Percentiles rank a stretch among this genome's conserved stretches.
Conservation (phyloP, 164 flowering plant species). For the Nymphaea colorata region DNA sequence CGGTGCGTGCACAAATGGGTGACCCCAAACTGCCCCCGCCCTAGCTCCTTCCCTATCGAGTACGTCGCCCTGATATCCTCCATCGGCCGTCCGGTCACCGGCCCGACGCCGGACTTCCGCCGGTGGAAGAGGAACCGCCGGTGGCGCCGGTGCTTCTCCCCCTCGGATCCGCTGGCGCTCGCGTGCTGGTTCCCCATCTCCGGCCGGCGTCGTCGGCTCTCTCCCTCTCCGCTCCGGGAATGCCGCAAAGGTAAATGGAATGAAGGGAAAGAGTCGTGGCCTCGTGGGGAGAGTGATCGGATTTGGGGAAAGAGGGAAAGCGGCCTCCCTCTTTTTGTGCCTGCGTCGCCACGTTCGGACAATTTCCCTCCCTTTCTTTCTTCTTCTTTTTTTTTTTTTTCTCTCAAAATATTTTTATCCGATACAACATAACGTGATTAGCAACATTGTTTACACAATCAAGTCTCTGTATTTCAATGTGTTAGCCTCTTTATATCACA, state of each 20-base stretch:
- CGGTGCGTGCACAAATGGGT: slow-evolving; percentile 19
- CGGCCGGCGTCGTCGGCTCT: neutral
- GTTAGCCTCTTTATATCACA: too few relatives aligned
- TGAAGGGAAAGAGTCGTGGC: too few relatives aligned
- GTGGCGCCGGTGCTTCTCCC: neutral
- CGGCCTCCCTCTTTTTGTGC: neutral
- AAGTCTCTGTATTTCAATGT: too few relatives aligned
- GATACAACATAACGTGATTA: too few relatives aligned
- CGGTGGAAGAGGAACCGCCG: neutral
- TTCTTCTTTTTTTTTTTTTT: too few relatives aligned
- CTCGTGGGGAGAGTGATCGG: neutral
- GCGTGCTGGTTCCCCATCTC: neutral
- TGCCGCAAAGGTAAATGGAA: too few relatives aligned
- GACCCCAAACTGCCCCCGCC: slow-evolving; percentile 28
- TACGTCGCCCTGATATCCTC: slow-evolving; percentile 10
- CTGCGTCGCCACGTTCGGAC: neutral
- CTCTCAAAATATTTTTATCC: too few relatives aligned
- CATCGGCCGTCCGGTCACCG: slow-evolving; percentile 12
- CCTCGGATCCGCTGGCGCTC: neutral
- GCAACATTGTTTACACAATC: too few relatives aligned
- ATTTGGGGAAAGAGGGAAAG: neutral
- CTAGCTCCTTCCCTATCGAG: slow-evolving; percentile 23
- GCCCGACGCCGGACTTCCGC: slow-evolving; percentile 2
- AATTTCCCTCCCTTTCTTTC: too few relatives aligned
- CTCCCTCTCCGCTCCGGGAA: too few relatives aligned